Conservation (phyloP, 1,139 yeast species). For the Blastobotrys proliferans region DNA sequence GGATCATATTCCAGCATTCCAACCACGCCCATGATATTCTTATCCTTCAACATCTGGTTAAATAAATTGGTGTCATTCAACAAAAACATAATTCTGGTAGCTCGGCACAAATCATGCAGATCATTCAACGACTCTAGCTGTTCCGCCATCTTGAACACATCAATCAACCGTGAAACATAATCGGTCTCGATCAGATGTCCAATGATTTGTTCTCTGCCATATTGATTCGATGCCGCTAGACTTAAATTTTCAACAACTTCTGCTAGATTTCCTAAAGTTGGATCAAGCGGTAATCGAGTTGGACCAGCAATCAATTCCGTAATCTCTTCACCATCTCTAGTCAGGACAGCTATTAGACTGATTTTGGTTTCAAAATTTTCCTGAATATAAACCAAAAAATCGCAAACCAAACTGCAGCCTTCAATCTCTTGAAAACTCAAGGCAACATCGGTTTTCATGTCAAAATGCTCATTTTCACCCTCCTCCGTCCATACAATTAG, state of each 20-base stretch:
- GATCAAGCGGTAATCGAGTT: conserved; percentile 59
- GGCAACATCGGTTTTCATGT: conserved; percentile 70
- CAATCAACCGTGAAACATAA: conserved; percentile 52
- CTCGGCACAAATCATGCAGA: conserved; percentile 65
- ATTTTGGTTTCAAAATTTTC: conserved; percentile 61
- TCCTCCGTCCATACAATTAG: conserved; percentile 88
- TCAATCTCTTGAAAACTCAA: conserved; percentile 87
- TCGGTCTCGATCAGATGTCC: conserved; percentile 33
- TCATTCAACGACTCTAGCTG: conserved; percentile 44
- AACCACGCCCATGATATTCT: conserved; percentile 56
- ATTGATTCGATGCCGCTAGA: conserved; percentile 20
- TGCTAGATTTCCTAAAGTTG: conserved; percentile 40
- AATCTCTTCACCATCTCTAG: conserved; percentile 48
- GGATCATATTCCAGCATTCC: conserved; percentile 90
- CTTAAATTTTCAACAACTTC: conserved; percentile 46
- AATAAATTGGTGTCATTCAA: conserved; percentile 68
- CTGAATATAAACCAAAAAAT: conserved; percentile 69
- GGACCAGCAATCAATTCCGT: conserved; percentile 83
- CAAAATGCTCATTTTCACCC: conserved; percentile 28
- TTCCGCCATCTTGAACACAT: conserved; percentile 56
- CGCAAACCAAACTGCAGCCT: conserved; percentile 83
- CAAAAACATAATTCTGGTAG: conserved; percentile 58
- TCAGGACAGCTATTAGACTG: conserved; percentile 67
- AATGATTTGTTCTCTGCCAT: conserved; percentile 33
- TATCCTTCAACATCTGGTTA: conserved; percentile 63